phyloP scores from a whole-genome alignment of 2,329 filamentous ascomycete species.

The Aspergillus thermomutatus region DNA sequence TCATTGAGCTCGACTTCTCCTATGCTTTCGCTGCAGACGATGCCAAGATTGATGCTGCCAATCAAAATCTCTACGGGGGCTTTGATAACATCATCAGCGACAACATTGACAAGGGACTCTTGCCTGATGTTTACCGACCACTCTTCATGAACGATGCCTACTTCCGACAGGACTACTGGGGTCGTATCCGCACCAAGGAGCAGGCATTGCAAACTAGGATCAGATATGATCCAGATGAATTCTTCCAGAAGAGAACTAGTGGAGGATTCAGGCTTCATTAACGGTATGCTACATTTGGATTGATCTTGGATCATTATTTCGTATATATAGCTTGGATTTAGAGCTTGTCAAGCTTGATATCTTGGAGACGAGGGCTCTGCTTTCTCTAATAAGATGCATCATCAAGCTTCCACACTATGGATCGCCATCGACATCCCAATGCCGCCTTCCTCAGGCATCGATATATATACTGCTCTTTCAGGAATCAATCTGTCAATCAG shows the following conservation, averaged over 20 bases:
- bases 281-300: background rate
- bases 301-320: background rate
- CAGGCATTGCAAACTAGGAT: conserved; percentile 32
- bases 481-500: too few relatives aligned
- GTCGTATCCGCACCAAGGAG: conserved; percentile 32
- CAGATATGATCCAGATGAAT: conserved; percentile 38
- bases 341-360: background rate
- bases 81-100: conserved; percentile 32
- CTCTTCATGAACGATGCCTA: conserved; percentile 49
- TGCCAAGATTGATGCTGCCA: conserved; percentile 37
- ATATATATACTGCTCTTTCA: too few relatives aligned
- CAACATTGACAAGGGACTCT: conserved; percentile 31
- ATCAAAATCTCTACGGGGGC: conserved; percentile 37
- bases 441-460: too few relatives aligned
- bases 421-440: too few relatives aligned
- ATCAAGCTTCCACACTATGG: too few relatives aligned
- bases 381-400: too few relatives aligned
- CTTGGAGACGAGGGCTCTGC: too few relatives aligned
- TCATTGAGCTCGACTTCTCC: conserved; percentile 46
- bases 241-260: conserved; percentile 40
- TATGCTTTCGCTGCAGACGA: conserved; percentile 35
- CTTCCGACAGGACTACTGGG: conserved; percentile 45
- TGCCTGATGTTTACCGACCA: conserved; percentile 42
- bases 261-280: conserved; percentile 36
- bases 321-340: background rate